phyloP scores from a whole-genome alignment of 2,329 filamentous ascomycete genomes.

The Neofusicoccum kwambonambiense region DNA sequence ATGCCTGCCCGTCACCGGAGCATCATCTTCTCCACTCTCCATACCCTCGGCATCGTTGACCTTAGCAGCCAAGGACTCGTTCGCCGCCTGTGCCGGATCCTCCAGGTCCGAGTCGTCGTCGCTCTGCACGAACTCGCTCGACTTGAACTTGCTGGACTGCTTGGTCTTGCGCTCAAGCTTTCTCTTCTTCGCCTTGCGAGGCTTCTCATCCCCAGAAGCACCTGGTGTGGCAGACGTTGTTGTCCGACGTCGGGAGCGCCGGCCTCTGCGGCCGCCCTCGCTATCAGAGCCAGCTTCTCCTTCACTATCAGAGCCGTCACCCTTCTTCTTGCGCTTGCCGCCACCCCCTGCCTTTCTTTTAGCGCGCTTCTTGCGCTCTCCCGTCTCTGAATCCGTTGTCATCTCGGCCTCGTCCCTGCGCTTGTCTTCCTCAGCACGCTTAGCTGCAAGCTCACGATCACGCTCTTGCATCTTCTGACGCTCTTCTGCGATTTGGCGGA shows the following conservation, averaged over 20 bases:
- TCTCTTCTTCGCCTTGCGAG: conserved; percentile 60
- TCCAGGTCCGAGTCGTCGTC: conserved; percentile 51
- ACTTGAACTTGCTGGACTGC: conserved; percentile 71
- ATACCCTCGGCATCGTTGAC: conserved; percentile 24
- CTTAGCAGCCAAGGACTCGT: conserved; percentile 20
- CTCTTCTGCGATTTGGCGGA: conserved; percentile 82
- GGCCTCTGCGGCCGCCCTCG: conserved; percentile 35
- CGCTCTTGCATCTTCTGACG: conserved; percentile 75
- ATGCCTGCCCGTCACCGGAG: conserved; percentile 10
- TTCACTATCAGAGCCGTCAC: conserved; percentile 46
- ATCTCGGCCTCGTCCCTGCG: conserved; percentile 70
- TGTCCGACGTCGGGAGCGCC: conserved; percentile 36
- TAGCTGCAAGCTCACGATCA: conserved; percentile 68
- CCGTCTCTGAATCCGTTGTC: conserved; percentile 59
- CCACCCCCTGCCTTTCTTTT: conserved; percentile 47
- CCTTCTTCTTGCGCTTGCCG: conserved; percentile 62
- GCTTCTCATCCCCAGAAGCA: conserved; percentile 57
- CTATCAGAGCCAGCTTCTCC: conserved; percentile 40
- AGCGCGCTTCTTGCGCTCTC: conserved; percentile 74
- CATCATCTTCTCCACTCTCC: conserved; percentile 17
- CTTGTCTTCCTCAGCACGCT: conserved; percentile 69
- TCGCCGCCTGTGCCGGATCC: neutral
- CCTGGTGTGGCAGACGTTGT: conserved; percentile 39
- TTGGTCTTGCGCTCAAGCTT: conserved; percentile 55
- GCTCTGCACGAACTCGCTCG: conserved; percentile 77